Evolutionary conservation across 23 red algal species (phyloP).

Genomic region (Gracilaria caudata): DNA sequence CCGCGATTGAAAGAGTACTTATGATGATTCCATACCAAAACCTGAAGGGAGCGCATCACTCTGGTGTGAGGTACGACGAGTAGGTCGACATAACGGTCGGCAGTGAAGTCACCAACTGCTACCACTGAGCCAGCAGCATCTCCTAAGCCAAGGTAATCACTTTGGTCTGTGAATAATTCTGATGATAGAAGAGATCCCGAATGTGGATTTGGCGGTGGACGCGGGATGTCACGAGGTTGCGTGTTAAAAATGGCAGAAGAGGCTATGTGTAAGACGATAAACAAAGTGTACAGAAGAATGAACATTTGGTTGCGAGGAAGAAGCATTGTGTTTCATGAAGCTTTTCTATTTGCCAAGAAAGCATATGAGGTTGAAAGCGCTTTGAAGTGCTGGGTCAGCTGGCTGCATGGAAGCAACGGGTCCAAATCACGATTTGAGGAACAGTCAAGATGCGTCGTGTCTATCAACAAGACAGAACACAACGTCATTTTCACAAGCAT

Average conservation of each 20-base stretch:
- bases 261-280: not conserved
- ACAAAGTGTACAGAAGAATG: not conserved
- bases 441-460: not conserved
- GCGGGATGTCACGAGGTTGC: not conserved
- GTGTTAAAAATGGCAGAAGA: slow-evolving; percentile 15
- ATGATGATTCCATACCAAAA: slow-evolving; percentile 70
- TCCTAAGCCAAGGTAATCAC: slow-evolving; percentile 63
- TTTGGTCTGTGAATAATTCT: slow-evolving; percentile 69
- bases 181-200: slow-evolving; percentile 18
- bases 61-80: slow-evolving; percentile 56
- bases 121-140: slow-evolving; percentile 64
- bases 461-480: not conserved
- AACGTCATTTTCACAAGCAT: not conserved
- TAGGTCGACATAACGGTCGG: slow-evolving; percentile 71
- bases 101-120: slow-evolving; percentile 82
- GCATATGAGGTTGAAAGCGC: not conserved
- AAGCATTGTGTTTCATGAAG: not conserved
- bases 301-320: not conserved
- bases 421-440: too few relatives aligned
- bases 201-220: slow-evolving; percentile 22
- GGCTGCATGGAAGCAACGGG: too few relatives aligned
- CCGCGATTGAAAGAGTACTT: slow-evolving; percentile 66
- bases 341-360: not conserved
- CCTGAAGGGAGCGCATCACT: slow-evolving; percentile 44
- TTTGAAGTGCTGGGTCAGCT: not conserved